Evolutionary conservation across 345 rosid genomes (phyloP).

Genomic region (Acer yangbiense): DNA sequence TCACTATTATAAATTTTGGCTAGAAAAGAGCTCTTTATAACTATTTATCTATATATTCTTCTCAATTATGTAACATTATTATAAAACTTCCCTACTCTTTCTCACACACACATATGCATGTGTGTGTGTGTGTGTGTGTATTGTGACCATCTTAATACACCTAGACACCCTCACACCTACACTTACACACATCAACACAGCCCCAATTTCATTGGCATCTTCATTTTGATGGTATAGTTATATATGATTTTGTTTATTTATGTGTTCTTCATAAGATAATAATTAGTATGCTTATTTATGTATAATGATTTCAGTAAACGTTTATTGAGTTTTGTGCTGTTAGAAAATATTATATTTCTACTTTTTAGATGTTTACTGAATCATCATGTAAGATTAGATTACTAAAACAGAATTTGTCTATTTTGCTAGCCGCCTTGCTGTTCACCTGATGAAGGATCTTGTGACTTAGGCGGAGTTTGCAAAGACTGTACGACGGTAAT

Average conservation of each 20-base stretch:
- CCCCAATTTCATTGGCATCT: not conserved
- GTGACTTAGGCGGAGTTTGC: conserved; percentile 75
- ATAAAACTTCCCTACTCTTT: not conserved
- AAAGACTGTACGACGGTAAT: conserved; percentile 92
- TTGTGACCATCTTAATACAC: not conserved
- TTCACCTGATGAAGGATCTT: conserved; percentile 65
- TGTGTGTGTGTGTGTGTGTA: not conserved
- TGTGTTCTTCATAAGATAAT: not conserved
- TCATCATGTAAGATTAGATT: conserved; percentile 7
- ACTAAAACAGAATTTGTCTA: not conserved
- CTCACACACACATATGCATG: not conserved
- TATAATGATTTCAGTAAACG: not conserved
- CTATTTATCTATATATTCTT: not conserved
- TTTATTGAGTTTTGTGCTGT: not conserved
- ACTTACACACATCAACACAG: not conserved
- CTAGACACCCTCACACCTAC: not conserved
- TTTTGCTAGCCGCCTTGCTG: conserved; percentile 88
- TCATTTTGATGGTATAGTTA: not conserved
- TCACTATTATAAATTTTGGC: conserved; percentile 7
- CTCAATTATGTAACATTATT: not conserved
- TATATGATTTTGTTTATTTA: not conserved
- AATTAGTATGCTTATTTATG: not conserved
- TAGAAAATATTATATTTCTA: not conserved
- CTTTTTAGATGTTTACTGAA: conserved; percentile 5
- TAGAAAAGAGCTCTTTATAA: not conserved